Evolutionary conservation across 192 early-diverging fungal species (phyloP).

Genomic region (Backusella circina): DNA sequence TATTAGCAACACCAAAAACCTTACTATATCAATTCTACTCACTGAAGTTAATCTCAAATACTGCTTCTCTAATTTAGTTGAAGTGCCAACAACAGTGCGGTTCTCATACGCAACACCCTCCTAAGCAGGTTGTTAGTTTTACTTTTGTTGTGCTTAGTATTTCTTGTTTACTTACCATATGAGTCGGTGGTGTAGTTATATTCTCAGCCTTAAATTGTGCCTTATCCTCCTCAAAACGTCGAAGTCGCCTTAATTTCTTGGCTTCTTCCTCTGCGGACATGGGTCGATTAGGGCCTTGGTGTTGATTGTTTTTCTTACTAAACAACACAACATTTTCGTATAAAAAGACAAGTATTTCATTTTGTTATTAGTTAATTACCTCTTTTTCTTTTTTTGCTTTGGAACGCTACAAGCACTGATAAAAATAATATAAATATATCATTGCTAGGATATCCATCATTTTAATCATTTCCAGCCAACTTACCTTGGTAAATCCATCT

Average conservation of each 20-base stretch:
- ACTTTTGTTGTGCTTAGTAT: not conserved
- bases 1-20: not conserved
- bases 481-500: conserved; percentile 66
- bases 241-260: conserved; percentile 33
- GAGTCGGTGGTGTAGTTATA: not conserved
- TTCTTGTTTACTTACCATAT: not conserved
- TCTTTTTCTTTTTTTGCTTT: conserved; percentile 1
- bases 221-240: conserved; percentile 29
- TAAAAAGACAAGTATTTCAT: not conserved
- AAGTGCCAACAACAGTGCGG: conserved; percentile 87
- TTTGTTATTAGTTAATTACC: not conserved
- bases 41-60: conserved; percentile 90
- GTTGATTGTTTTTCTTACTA: conserved; percentile 7
- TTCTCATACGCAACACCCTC: conserved; percentile 80
- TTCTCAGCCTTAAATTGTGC: conserved; percentile 4
- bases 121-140: conserved; percentile 8
- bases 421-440: not conserved
- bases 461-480: not conserved
- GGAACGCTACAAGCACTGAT: not conserved
- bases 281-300: not conserved
- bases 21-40: conserved; percentile 16
- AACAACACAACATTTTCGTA: not conserved
- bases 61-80: conserved; percentile 78
- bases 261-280: conserved; percentile 28
- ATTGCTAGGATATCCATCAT: not conserved